Percentiles rank a stretch among this genome's conserved stretches.
Conservation (phyloP, 345 rosid genomes). For the Euphorbia tirucalli region DNA sequence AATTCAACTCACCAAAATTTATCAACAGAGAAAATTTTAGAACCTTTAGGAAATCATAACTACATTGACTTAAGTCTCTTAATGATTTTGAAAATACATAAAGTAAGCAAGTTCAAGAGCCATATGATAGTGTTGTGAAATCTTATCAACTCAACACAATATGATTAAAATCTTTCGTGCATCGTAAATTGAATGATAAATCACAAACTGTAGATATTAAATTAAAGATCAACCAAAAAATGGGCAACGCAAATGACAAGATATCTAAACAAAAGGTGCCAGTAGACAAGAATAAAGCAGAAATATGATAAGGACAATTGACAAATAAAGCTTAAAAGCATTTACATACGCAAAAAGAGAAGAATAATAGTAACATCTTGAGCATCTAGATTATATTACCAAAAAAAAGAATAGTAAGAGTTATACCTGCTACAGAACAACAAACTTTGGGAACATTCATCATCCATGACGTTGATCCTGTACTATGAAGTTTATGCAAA, state of each 20-base stretch:
- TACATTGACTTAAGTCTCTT: neutral
- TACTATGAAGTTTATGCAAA: conserved; percentile 44
- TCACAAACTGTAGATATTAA: neutral
- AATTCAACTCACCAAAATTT: neutral
- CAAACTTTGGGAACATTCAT: conserved; percentile 51
- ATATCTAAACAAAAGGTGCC: neutral
- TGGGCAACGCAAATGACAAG: neutral
- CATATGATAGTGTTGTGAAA: neutral
- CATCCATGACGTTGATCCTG: conserved; percentile 43
- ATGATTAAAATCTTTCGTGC: neutral
- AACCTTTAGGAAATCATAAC: neutral
- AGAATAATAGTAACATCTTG: neutral
- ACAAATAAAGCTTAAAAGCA: neutral
- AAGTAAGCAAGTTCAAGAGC: neutral
- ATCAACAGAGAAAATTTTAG: neutral
- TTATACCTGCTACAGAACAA: conserved; percentile 56
- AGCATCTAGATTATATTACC: neutral
- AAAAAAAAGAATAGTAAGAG: conserved; percentile 18
- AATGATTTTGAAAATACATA: neutral
- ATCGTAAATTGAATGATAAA: neutral
- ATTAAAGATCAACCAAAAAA: neutral
- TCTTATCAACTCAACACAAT: neutral
- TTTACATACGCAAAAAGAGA: neutral
- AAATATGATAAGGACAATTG: neutral
- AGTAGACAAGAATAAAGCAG: neutral